phyloP scores from a whole-genome alignment of 345 rosid genomes.

The Syzygium jambos region DNA sequence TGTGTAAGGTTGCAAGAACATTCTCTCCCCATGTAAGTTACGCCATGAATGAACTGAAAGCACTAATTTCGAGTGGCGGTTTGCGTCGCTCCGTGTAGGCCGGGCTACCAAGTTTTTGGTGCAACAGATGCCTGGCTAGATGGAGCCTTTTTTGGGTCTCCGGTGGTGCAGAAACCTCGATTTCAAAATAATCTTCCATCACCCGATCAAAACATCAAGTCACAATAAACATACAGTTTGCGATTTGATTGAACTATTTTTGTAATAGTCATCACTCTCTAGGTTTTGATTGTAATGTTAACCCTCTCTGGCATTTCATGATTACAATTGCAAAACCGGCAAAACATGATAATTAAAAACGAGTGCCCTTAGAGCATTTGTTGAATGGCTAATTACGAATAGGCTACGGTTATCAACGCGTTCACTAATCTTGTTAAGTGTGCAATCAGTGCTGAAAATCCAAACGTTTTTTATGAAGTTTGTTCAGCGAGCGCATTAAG shows the following conservation, averaged over 20 bases:
- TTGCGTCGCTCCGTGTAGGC: background rate
- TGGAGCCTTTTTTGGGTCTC: background rate
- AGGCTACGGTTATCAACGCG: rapidly evolving
- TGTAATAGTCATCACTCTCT: background rate
- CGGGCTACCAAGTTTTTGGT: background rate
- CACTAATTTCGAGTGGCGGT: rapidly evolving
- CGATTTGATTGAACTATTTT: background rate
- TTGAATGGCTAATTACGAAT: background rate
- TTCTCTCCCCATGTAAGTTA: background rate
- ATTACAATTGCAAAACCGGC: background rate
- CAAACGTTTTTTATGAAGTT: background rate
- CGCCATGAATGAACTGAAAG: background rate
- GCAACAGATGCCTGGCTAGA: background rate
- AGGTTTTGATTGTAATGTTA: background rate
- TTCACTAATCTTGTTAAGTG: background rate
- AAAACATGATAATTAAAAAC: background rate
- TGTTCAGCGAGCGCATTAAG: background rate
- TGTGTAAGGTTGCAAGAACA: background rate
- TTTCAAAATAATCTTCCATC: background rate
- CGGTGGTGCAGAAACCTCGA: background rate
- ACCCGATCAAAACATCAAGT: background rate
- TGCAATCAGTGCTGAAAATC: background rate
- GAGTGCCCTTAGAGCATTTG: background rate
- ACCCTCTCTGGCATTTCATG: background rate
- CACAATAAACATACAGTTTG: background rate